A percentile compares a stretch with the other conserved stretches of the same genome.
phyloP scores from a whole-genome alignment of 73 alveolate species.

The Blepharisma japonicum region DNA sequence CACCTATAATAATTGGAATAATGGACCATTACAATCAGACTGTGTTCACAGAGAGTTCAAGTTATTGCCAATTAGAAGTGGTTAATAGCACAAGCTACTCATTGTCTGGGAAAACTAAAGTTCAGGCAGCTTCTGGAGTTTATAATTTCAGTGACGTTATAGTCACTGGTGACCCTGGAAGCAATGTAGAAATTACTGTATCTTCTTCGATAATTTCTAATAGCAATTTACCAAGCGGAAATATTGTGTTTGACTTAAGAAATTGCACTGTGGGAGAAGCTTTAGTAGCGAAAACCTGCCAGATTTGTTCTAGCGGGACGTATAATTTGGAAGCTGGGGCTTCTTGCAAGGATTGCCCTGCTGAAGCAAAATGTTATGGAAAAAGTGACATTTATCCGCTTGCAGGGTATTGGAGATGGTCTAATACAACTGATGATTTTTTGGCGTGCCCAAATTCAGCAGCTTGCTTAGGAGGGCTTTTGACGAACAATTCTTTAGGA shows the following conservation, averaged over 20 bases:
- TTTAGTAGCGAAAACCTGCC: conserved; percentile 47
- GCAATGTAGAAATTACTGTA: background rate
- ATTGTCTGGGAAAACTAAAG: background rate
- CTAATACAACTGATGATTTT: conserved; percentile 30
- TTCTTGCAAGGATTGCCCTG: conserved; percentile 33
- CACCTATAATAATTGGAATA: background rate
- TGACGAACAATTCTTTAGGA: conserved; percentile 37
- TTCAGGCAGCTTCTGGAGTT: background rate
- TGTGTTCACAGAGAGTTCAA: background rate
- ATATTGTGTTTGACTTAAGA: conserved; percentile 36
- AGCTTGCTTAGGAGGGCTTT: conserved; percentile 42
- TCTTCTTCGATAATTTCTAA: background rate
- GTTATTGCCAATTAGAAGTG: background rate
- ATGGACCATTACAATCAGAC: conserved; percentile 22
- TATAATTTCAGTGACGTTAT: background rate
- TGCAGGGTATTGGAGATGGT: conserved; percentile 48
- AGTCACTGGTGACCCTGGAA: background rate
- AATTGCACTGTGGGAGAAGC: conserved; percentile 67
- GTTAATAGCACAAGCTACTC: background rate
- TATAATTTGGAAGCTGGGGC: conserved; percentile 33
- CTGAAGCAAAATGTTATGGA: conserved; percentile 31
- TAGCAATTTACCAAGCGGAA: background rate
- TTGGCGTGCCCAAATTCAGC: conserved; percentile 30
- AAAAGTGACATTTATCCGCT: background rate
- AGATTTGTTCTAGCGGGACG: conserved; percentile 53